Percentiles rank a stretch among this genome's conserved stretches.
Conservation (phyloP, 305 asterid genomes). For the Fraxinus ornus region DNA sequence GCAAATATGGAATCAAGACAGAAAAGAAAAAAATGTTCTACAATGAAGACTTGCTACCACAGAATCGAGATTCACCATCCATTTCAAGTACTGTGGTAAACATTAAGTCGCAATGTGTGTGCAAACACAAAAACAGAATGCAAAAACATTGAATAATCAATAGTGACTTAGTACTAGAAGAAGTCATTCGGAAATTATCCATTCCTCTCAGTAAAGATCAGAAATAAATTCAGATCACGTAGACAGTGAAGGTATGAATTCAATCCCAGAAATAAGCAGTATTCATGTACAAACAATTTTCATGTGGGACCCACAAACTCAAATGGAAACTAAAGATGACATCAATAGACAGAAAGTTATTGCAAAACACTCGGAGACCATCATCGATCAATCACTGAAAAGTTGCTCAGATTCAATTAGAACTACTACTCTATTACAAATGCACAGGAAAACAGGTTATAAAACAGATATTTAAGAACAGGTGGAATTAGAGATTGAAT, state of each 20-base stretch:
- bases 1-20: conserved; percentile 7
- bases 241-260: not conserved
- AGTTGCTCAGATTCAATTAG: not conserved
- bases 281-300: not conserved
- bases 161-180: not conserved
- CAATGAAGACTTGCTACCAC: not conserved
- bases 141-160: not conserved
- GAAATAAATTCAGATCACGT: not conserved
- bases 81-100: not conserved
- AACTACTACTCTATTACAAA: not conserved
- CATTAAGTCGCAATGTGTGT: not conserved
- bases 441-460: not conserved
- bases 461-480: conserved; percentile 21
- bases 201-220: not conserved
- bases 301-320: not conserved
- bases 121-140: not conserved
- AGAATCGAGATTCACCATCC: not conserved
- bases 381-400: conserved; percentile 1
- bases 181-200: not conserved
- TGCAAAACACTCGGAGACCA: not conserved
- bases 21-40: not conserved
- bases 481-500: not conserved
- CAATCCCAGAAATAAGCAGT: not conserved
- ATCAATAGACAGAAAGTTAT: not conserved
- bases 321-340: not conserved